Evolutionary conservation across 1,284 basidiomycete species (phyloP), one percentile per base, ranked within the genome.

Genomic region (Abortiporus biennis): DNA sequence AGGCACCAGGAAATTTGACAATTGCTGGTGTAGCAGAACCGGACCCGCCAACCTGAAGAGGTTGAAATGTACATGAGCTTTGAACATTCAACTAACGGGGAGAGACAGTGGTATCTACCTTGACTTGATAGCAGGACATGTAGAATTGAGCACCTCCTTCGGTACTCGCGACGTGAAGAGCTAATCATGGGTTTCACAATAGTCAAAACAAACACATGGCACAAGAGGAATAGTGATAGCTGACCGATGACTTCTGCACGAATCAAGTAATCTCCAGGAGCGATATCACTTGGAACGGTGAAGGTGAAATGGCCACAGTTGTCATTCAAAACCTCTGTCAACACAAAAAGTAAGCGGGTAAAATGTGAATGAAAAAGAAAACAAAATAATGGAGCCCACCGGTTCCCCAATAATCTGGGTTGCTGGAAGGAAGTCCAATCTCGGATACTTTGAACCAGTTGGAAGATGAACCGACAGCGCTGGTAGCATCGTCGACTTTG

Each of bases 231-330:
- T n/a, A n/a, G n/a, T n/a, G n/a, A n/a, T n/a, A n/a, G n/a, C n/a
- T n/a, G n/a, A n/a, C n/a, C n/a, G n/a, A n/a, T n/a, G n/a, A 71
- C 72, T 54, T 76, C 72, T 16, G 72, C 69, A 36, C 72, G 71
- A 40, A 76, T 58, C 34, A 75, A 62, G 53, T 74, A 75, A 54
- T 75, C 64, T 25, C 73, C 72, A 33, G 71, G 67, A 3, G 65
- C 67, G 45, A 75, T 65, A 41, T 63, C 61, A 1, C 55, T 47
- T 3, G 74, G 74, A 21, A 75, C 59, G 38, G 62, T 71, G 61
- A 74, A 71, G 1, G 67, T 69, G 51, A 61, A 72, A 53, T 74
- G 70, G 12, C 73, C 74, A 45, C 72, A 74, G 61, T 75, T 75
- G 47, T 72, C 66, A 48, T 67, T 67, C 27, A 67, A 47, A 11